Evolutionary conservation across 805 yeast genomes (phyloP), one percentile per base, ranked within the genome.

Genomic region (Candida arabinofermentans): DNA sequence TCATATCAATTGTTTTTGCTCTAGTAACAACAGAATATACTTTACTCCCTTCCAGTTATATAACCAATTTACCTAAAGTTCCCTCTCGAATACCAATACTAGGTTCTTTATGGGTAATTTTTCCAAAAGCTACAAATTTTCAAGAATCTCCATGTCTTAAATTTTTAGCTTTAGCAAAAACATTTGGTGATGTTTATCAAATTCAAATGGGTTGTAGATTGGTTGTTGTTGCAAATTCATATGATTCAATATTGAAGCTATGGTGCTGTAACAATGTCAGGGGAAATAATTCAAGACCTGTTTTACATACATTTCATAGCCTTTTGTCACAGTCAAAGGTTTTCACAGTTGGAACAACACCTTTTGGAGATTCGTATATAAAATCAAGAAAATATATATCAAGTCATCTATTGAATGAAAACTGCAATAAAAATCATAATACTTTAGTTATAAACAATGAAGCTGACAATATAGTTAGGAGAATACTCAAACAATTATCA

Each of bases 221-320:
- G 12, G 74, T 81, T 1, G 71, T 86, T 10, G 80, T 86, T 14
- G 90, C 79, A n/a, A 83, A 85, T 54, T 72, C 83, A 1, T 80
- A 65, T 49, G 73, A 70, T 4, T 72, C 82, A 6, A 77, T 81
- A 1, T 57, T 61, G 29, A 64, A 64, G 19, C 60, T 85, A 3
- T 83, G 86, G 85, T 58, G 72, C 22, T 59, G 59, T 23, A 56
- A 49, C 12, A 67, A 69, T 48, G 64, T 79, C 7, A 57, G 66
- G 26, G 74, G 80, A 3, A 76, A 75, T 45, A 81, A 77, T 50
- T 84, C 91, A 1, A 65, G 95, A 32, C 93, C 93, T 0, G 60
- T 70, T 17, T 66, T 74, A 40, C 76, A 75, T 58, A 82, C 89
- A 1, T 85, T 86, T 61, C 93, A 86, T 61, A 64, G 69, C 16